Evolutionary conservation across 345 rosid species (phyloP).

Genomic region (Eucalyptus fibrosa): DNA sequence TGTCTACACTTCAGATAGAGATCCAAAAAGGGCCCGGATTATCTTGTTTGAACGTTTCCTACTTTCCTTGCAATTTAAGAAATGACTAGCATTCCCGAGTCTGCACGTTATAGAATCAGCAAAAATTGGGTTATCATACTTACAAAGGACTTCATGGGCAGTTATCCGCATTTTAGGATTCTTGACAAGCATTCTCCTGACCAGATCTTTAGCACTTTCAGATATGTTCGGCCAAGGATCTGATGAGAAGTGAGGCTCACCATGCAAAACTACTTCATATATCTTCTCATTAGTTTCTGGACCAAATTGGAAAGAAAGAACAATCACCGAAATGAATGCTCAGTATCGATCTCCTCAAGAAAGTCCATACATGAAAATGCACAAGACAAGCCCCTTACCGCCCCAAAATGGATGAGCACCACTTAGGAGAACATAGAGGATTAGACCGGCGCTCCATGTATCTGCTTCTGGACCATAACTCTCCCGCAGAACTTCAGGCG

Average conservation of each 20-base stretch:
- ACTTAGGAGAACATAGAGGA: slow-evolving; percentile 61
- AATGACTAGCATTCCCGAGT: neutral
- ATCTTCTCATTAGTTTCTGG: slow-evolving; percentile 67
- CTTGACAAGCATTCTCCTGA: slow-evolving; percentile 58
- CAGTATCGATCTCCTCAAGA: neutral
- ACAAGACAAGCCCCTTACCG: slow-evolving; percentile 20
- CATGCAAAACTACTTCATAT: slow-evolving; percentile 59
- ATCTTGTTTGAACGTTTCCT: neutral
- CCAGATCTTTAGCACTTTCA: slow-evolving; percentile 70
- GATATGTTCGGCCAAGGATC: slow-evolving; percentile 84
- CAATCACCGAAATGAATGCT: neutral
- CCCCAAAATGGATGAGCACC: slow-evolving; percentile 96
- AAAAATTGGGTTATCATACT: slow-evolving; percentile 2
- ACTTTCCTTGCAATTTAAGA: neutral
- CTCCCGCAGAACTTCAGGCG: slow-evolving; percentile 64
- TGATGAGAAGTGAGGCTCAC: slow-evolving; percentile 53
- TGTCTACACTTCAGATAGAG: neutral
- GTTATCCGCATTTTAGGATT: slow-evolving; percentile 49
- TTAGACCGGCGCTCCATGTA: slow-evolving; percentile 88
- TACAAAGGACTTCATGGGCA: slow-evolving; percentile 71
- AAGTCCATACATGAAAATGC: neutral
- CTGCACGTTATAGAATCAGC: neutral
- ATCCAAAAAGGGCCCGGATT: neutral
- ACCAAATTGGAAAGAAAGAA: neutral
- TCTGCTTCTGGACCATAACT: slow-evolving; percentile 75